Base-by-base conservation (phyloP, 2,329 filamentous ascomycete genomes). In the Colletotrichum neosansevieriae region DNA sequence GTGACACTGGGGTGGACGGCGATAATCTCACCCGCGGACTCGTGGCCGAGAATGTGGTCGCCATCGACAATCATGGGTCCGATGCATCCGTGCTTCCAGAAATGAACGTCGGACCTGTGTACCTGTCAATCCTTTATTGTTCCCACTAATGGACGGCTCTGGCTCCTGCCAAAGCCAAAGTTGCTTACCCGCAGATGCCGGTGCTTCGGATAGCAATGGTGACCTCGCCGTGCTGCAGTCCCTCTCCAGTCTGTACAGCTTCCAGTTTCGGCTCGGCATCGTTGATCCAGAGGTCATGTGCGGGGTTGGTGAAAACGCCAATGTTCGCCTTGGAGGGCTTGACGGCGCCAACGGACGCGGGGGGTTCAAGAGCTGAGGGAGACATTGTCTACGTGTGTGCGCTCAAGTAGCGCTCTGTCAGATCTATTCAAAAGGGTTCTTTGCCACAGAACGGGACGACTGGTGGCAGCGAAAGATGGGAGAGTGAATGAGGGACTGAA, bases 81-180 rank as follows among this genome's bases (percentile, higher is more conserved):
- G 77, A 98, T 98, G 83, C 92, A 93, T 73, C 95, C 95, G 57
- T 92, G 92, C 78, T 97, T 93, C 95, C 95, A 98, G 85, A 98
- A 98, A 83, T 98, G 95, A 64, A 98, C 91, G 80, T 98, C 94
- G 69, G 93, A 97, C 66, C 93, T 95, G 74, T 58, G 10, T 17
- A 32, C 54, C 44, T 51, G 11, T 69, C n/a, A 72, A 70, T 76
- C 64, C 42, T 42, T 17, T 44, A 19, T 38, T 15, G 4, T 11
- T 38, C 10, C 11, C 9, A 4, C 12, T 38, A 1, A 11, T 7
- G n/a, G n/a, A 11, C 17, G 21, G 17, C 19, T 56, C 51, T n/a
- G 21, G 13, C 21, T 34, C 9, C n/a, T 34, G n/a, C 21, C 24
- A 32, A 51, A 15, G n/a, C 21, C 24, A 32, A 51, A 15, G 24